Evolutionary conservation across 495 filamentous ascomycete genomes (phyloP), one percentile per base, ranked within the genome.

Genomic region (Penicillium angulare): DNA sequence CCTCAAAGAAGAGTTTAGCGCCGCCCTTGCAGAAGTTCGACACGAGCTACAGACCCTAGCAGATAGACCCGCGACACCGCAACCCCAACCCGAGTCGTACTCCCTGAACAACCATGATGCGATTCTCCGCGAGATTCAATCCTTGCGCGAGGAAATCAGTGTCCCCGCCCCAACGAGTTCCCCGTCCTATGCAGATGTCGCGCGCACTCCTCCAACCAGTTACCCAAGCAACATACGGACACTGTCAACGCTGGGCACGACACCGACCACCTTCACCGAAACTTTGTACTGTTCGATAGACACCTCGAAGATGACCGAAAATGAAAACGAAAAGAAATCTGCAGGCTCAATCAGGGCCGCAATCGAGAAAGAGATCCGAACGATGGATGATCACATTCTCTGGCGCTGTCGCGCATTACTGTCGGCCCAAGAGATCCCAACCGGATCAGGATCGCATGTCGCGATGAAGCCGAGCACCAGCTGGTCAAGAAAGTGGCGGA

Each of bases 321-420:
- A 26, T 23, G 62, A 60, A 33, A 63, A 44, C 21, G 52, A 50
- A 17, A 63, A 43, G 54, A 27, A n/a, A 26, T 53, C 53, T 12
- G 52, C 57, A 29, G 59, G 58, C 20, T 31, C 50, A 32, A 59
- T 69, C 53, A 38, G 66, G 51, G 49, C 61, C 17, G 22, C 17
- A 29, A 36, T 27, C 56, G 59, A 69, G 43, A 58, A 36, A 55
- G 61, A 61, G 47, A 65, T 67, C 32, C 60, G 60, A 15, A 53
- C 27, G 41, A 60, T 39, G 33, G 56, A 61, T 31, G 42, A 55
- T 13, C 46, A 65, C 18, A 49, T 17, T 13, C 47, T 58, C 41
- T 67, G 59, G 64, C 61, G 64, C 12, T 67, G 59, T 42, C 55
- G 54, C 42, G 57, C 66, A 3, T 69, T 26, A 64, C 56, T 6